Evolutionary conservation across 345 rosid species (phyloP), one percentile per base, ranked within the genome.

Genomic region (Hibiscus trionum): DNA sequence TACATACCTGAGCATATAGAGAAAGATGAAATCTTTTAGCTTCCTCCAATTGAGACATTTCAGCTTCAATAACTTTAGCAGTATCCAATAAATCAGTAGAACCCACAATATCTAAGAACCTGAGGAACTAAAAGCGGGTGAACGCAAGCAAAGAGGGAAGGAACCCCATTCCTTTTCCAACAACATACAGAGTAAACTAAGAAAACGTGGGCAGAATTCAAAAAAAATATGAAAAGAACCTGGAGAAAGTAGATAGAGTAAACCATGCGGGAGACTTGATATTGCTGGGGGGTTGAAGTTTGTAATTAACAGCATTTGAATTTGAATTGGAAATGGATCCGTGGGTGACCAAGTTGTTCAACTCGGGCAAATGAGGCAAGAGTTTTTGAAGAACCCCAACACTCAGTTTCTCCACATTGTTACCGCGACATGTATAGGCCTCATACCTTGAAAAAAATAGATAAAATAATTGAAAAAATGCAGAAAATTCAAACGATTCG

Each of bases 41-140:
- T 71, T 84, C 90, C 78, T 85, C 88, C 84, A 86, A 78, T 69
- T 83, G 88, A 79, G 84, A 82, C 67, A 82, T 84, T 84, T 86
- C 90, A 49, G 67, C 84, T 77, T 80, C 82, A 58, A 88, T 82
- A 29, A 59, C 72, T 76, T 80, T 84, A 59, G 79, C 72, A 42
- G 63, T 72, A 69, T 75, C 80, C 11, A 79, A 15, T 15, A 86
- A 77, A 74, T 75, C 84, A 55, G 73, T 71, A n/a, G 86, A 86
- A 64, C 82, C 79, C 46, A 82, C 80, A 74, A 86, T 37, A 42
- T 52, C 9, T 21, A 88, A 79, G 74, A 88, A 88, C 57, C 90
- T 86, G 81, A 69, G 69, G 77, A 52, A 70, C 50, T 57, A 64
- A n/a, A 31, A n/a, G 29, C 56, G 12, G 44, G 17, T 47, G 39